These are phyloP conservation scores for Cyclotella atomus DNA, from an alignment of 108 stramenopile species.

Conservation along the genomic window DNA sequence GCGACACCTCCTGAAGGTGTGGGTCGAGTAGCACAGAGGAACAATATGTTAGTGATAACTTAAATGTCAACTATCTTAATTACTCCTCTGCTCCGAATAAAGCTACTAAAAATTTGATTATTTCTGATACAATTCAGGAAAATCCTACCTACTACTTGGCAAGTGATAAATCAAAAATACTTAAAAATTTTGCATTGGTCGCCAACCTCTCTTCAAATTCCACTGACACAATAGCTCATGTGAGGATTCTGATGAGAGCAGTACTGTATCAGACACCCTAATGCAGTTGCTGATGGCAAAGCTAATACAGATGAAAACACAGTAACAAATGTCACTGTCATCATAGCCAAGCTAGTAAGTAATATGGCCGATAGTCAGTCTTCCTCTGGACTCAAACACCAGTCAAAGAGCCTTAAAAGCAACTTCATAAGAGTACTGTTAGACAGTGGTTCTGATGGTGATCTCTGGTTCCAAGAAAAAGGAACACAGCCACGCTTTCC, in stretches of 20 bases:
- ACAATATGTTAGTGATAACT: background rate
- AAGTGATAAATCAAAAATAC: background rate
- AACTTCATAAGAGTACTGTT: constrained; percentile 9
- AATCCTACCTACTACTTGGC: background rate
- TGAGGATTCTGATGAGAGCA: constrained; percentile 4
- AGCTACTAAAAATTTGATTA: background rate
- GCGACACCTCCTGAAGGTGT: background rate
- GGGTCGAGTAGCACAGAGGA: constrained; percentile 11
- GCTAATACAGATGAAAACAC: background rate
- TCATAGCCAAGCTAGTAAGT: constrained; percentile 1
- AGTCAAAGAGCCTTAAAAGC: background rate
- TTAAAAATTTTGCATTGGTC: constrained; percentile 4
- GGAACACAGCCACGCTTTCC: background rate
- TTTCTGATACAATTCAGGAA: background rate
- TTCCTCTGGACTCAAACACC: constrained; percentile 11
- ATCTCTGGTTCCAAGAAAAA: constrained; percentile 11
- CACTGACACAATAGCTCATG: background rate
- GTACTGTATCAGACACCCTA: background rate
- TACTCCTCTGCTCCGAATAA: constrained; percentile 9
- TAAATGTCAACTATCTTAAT: background rate
- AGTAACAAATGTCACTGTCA: background rate
- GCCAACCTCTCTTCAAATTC: background rate
- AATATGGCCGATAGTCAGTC: background rate
- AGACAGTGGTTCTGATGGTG: constrained; percentile 22
- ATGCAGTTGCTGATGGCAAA: background rate